These are phyloP conservation scores for Argentina anserina DNA, from an alignment of 306 rosid genomes.

Conservation along the genomic window DNA sequence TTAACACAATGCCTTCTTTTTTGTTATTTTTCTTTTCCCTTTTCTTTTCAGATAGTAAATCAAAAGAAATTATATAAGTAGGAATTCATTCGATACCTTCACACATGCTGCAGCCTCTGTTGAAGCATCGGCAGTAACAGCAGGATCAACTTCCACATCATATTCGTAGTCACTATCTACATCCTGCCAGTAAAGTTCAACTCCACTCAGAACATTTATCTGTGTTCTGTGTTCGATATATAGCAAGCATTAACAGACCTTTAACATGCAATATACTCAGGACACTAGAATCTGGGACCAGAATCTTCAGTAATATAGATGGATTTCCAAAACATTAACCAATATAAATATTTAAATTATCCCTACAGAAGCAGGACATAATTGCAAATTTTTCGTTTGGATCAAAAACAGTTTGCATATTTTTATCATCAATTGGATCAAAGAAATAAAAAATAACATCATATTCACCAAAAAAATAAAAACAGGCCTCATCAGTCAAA, in stretches of 20 bases:
- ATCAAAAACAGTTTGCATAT: background rate
- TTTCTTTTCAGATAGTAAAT: background rate
- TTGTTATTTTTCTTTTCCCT: background rate
- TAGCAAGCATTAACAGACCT: background rate
- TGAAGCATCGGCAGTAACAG: constrained; percentile 46
- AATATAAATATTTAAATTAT: background rate
- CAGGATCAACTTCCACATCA: constrained; percentile 62
- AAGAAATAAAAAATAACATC: background rate
- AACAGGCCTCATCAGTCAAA: background rate
- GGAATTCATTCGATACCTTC: constrained; percentile 48
- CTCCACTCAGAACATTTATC: constrained; percentile 6
- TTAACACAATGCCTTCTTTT: background rate
- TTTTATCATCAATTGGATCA: background rate
- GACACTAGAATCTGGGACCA: background rate
- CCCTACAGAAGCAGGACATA: background rate
- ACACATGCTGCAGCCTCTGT: constrained; percentile 79
- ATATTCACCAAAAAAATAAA: background rate
- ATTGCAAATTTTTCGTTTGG: background rate
- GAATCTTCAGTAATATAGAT: background rate
- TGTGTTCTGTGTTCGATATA: background rate
- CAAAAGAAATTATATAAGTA: background rate
- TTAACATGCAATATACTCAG: background rate
- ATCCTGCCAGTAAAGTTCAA: constrained; percentile 56
- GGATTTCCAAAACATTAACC: background rate
- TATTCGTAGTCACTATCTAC: constrained; percentile 82